phyloP scores from a whole-genome alignment of 1,139 yeast genomes.

The Candida sanyaensis region DNA sequence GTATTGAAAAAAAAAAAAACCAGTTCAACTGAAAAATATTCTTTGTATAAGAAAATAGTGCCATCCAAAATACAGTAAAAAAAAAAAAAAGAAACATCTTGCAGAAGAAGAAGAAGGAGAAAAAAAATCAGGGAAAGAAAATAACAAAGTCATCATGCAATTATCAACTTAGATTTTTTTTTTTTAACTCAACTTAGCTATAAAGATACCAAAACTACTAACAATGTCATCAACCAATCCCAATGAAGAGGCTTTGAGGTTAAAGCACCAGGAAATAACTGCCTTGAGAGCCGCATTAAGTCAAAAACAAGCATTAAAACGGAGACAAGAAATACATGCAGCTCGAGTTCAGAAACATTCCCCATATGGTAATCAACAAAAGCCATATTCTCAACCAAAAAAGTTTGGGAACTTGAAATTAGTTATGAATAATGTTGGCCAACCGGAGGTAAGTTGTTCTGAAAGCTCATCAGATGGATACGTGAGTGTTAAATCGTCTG shows the following conservation, averaged over 20 bases:
- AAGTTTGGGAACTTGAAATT: conserved; percentile 10
- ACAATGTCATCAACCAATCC: conserved; percentile 12
- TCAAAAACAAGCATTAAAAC: conserved; percentile 16
- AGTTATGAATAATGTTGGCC: conserved; percentile 2
- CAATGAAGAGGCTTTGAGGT: conserved; percentile 25
- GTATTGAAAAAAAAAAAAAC: too few species aligned
- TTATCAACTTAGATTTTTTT: too few species aligned
- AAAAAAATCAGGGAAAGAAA: neutral
- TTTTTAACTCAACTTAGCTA: neutral
- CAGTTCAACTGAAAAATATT: too few species aligned
- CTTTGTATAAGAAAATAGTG: neutral
- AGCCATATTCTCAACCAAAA: neutral
- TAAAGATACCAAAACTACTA: neutral
- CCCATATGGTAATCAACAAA: conserved; percentile 1
- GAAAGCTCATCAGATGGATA: conserved; percentile 8
- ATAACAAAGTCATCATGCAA: neutral
- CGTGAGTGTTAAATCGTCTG: conserved; percentile 22
- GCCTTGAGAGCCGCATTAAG: conserved; percentile 31
- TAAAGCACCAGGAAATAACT: conserved; percentile 36
- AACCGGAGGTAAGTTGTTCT: neutral
- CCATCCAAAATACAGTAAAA: neutral
- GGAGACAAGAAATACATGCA: conserved; percentile 7
- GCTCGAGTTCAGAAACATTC: conserved; percentile 7
- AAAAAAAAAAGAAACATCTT: conserved; percentile 1
- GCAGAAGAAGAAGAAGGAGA: neutral